A percentile compares a stretch with the other conserved stretches of the same genome.
Evolutionary conservation across 306 rosid species (phyloP).

Genomic region (Vigna reflexopilosa): DNA sequence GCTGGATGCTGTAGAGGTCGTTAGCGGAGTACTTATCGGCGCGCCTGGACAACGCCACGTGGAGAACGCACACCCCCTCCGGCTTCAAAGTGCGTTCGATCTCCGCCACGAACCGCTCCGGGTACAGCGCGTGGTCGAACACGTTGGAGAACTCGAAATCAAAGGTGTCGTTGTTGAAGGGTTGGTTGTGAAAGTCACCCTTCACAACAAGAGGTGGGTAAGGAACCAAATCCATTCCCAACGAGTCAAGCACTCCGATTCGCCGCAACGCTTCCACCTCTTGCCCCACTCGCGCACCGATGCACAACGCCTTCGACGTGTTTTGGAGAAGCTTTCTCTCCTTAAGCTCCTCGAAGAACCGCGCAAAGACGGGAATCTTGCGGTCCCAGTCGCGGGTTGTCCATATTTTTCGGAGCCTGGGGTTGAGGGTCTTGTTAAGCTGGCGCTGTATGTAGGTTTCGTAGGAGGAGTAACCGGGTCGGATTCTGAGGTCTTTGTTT

Average conservation of each 20-base stretch:
- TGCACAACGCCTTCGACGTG: conserved; percentile 65
- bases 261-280: conserved; percentile 82
- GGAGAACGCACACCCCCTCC: conserved; percentile 79
- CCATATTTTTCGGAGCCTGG: conserved; percentile 81
- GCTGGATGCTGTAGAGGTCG: conserved; percentile 70
- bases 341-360: conserved; percentile 59
- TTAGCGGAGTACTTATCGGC: conserved; percentile 93
- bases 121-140: conserved; percentile 93
- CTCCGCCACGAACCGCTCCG: conserved; percentile 74
- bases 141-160: conserved; percentile 96
- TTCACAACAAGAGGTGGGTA: conserved; percentile 77
- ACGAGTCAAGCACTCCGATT: conserved; percentile 69
- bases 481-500: conserved; percentile 58
- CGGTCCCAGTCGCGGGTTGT: conserved; percentile 95
- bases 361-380: conserved; percentile 70
- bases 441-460: conserved; percentile 77
- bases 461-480: conserved; percentile 91
- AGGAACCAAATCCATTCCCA: conserved; percentile 89
- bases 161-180: conserved; percentile 62
- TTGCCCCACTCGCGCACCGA: conserved; percentile 92
- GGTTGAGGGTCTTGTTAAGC: conserved; percentile 90
- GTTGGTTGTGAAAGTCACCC: conserved; percentile 88
- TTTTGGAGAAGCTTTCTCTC: conserved; percentile 47
- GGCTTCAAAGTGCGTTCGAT: conserved; percentile 85
- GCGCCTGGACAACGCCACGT: conserved; percentile 67